Evolutionary conservation across 2,329 filamentous ascomycete species (phyloP).

Genomic region (Penicillium sp.): DNA sequence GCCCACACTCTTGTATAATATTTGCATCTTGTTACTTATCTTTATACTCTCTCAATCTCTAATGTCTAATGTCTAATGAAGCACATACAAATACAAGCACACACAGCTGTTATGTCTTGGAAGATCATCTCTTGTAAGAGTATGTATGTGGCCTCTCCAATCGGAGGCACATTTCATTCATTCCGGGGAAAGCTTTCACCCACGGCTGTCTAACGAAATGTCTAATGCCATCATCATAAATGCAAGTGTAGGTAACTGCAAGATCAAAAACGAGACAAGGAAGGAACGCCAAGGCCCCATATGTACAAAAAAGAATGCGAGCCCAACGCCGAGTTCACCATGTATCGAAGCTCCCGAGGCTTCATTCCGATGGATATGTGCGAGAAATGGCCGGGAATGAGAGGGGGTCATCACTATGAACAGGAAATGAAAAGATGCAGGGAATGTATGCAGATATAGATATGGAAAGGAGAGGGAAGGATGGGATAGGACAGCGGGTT

Average conservation of each 20-base stretch:
- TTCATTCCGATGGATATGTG: conserved; percentile 1
- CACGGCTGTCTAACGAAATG: neutral
- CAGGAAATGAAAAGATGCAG: neutral
- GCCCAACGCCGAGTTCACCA: conserved; percentile 11
- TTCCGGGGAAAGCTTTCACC: neutral
- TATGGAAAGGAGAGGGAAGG: neutral
- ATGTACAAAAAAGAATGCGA: conserved; percentile 12
- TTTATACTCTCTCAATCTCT: too few relatives aligned
- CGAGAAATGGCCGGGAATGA: neutral
- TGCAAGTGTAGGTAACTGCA: neutral
- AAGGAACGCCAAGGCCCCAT: neutral
- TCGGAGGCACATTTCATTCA: neutral
- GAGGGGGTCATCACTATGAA: neutral
- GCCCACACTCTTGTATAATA: neutral
- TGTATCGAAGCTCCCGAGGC: conserved; percentile 5
- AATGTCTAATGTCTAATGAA: conserved; percentile 5
- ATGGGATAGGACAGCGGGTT: neutral
- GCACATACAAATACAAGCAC: neutral
- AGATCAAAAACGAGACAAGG: neutral
- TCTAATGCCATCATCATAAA: neutral
- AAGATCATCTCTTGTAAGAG: neutral
- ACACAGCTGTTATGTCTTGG: too few relatives aligned
- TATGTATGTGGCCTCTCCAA: neutral
- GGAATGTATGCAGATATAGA: neutral
- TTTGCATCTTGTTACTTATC: neutral